Evolutionary conservation across 176 grass and related monocot genomes (phyloP), one percentile per base, ranked within the genome.

Genomic region (Themeda triandra): DNA sequence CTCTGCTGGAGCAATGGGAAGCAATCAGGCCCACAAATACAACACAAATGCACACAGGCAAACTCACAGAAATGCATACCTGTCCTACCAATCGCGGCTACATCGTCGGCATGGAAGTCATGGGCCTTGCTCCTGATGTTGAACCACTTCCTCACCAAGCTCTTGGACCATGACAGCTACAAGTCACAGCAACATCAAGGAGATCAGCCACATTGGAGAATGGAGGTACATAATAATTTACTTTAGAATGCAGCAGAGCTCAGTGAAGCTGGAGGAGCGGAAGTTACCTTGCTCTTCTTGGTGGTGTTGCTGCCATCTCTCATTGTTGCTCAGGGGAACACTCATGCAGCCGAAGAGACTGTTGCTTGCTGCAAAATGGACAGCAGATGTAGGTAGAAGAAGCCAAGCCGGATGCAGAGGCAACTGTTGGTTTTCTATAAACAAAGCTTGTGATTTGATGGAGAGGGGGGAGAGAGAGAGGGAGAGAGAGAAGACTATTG

Each of bases 71-170:
- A 17, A 60, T 23, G 58, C 67, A 30, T 64, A 82, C 82, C 80
- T 70, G 81, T 85, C 71, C 80, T 74, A 31, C 84, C 64, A 80
- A 60, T 76, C 6, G 80, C 88, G 58, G 91, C 80, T 46, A 84
- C 90, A 85, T 99, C 91, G 76, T 99, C 97, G 45, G 97, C 90
- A 86, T 94, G 85, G 85, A 92, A 99, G 58, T 99, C 97, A 40
- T 94, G 89, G 83, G 97, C 81, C 89, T 99, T 99, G 90, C 93
- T 89, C 82, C 89, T 89, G 66, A 92, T 99, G 71, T 94, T 96
- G 84, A 99, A 99, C 97, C 93, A 99, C 86, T 96, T 99, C 72
- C 88, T 91, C 54, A 99, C 90, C 66, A 99, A 59, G 79, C 89
- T 87, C 87, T 99, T 96, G 84, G 96, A 95, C 93, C 93, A 95